Percentiles rank a stretch among this genome's conserved stretches.
Conservation (phyloP, 202 grass and related monocot species). For the Musa balbisiana region DNA sequence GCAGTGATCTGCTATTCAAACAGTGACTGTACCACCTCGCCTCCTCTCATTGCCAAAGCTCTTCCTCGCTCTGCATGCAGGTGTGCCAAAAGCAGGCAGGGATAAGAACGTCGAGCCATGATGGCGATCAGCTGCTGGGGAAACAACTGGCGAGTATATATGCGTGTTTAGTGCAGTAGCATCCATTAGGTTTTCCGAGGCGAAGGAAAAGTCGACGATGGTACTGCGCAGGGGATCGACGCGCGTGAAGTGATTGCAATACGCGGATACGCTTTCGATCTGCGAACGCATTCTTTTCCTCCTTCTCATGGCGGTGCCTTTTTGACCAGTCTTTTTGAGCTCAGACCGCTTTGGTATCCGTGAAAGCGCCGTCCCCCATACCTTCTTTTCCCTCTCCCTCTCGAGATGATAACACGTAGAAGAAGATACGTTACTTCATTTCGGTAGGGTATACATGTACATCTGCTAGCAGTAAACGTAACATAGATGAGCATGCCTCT, state of each 20-base stretch:
- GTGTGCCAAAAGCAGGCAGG: neutral
- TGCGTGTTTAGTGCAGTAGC: too few species aligned
- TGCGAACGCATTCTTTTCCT: conserved; percentile 3
- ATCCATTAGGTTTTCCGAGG: too few species aligned
- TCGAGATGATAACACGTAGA: neutral
- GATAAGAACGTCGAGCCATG: neutral
- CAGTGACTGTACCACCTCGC: too few species aligned
- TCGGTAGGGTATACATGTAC: neutral
- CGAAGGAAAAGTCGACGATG: neutral
- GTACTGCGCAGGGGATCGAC: neutral
- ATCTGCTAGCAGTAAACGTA: neutral
- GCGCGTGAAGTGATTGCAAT: neutral
- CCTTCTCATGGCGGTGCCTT: neutral
- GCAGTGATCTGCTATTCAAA: neutral
- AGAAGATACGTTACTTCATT: neutral
- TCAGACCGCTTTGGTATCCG: conserved; percentile 1
- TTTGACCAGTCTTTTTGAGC: conserved; percentile 13
- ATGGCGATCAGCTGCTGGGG: neutral
- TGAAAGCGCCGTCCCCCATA: neutral
- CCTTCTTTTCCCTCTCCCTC: neutral
- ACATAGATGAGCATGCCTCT: too few species aligned
- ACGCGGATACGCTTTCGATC: neutral
- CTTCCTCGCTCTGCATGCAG: too few species aligned
- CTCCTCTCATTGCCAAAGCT: too few species aligned
- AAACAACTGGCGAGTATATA: neutral